These are phyloP conservation scores for Catunica adiposa DNA, from an alignment of 2,329 filamentous ascomycete genomes.

Conservation along the genomic window DNA sequence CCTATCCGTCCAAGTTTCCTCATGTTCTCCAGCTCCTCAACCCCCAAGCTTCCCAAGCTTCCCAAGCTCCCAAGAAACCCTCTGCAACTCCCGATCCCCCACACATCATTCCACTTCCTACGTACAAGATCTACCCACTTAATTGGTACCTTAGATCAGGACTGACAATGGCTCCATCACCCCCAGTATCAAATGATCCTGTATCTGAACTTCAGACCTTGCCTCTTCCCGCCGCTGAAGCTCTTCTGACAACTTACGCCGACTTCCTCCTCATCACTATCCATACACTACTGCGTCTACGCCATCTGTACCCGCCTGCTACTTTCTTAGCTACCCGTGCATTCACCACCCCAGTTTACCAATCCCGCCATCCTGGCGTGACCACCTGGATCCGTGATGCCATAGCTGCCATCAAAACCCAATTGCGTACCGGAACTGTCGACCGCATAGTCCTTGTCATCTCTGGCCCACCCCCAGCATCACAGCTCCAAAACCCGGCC, in stretches of 20 bases:
- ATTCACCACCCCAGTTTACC: constrained; percentile 70
- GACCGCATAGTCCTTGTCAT: constrained; percentile 33
- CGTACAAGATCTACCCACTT: no score
- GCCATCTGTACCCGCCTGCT: constrained; percentile 56
- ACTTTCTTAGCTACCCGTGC: constrained; percentile 68
- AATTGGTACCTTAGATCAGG: no score
- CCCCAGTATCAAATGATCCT: no score
- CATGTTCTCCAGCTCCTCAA: no score
- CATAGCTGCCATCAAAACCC: constrained; percentile 50
- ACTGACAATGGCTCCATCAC: not conserved
- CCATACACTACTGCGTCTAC: constrained; percentile 75
- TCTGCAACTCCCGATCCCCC: no score
- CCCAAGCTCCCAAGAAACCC: no score
- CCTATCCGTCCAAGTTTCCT: no score
- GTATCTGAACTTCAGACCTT: not conserved
- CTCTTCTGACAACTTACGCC: constrained; percentile 52
- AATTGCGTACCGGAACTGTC: constrained; percentile 44
- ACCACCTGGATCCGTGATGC: constrained; percentile 77
- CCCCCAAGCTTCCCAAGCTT: no score
- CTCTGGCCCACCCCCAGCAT: constrained; percentile 22
- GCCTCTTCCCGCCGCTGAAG: constrained; percentile 28
- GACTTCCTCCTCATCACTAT: constrained; percentile 69
- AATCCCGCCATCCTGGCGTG: constrained; percentile 71
- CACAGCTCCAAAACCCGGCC: no score
- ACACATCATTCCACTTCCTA: not conserved